These are phyloP conservation scores for Epicoccum sorghinum DNA, from an alignment of 2,329 filamentous ascomycete genomes.

Conservation along the genomic window DNA sequence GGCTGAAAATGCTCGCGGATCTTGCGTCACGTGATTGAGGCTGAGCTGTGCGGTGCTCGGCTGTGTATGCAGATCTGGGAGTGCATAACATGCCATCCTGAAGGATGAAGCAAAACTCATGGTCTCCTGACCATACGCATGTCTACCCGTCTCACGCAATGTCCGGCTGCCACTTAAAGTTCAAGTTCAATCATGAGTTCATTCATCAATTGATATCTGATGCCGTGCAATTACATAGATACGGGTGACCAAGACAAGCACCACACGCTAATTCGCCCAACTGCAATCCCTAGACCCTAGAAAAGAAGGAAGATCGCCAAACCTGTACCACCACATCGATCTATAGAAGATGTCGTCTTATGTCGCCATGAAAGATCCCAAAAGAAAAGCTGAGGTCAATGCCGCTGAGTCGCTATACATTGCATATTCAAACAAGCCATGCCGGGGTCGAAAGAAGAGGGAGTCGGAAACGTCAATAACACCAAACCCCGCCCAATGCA, in stretches of 20 bases:
- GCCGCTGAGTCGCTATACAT: slow-evolving; percentile 13
- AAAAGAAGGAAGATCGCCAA: slow-evolving; percentile 7
- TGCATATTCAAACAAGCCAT: slow-evolving; percentile 18
- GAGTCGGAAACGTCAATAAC: background rate
- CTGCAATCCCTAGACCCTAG: slow-evolving; percentile 2
- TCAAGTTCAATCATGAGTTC: background rate
- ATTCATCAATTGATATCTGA: slow-evolving; percentile 4
- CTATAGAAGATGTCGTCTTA: slow-evolving; percentile 14
- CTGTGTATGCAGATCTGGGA: background rate
- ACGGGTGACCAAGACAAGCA: background rate
- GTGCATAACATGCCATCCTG: background rate
- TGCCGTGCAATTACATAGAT: slow-evolving; percentile 11
- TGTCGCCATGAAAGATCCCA: slow-evolving; percentile 7
- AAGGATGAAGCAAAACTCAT: background rate
- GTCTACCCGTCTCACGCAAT: too few species aligned
- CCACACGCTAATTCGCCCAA: slow-evolving; percentile 9
- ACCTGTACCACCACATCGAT: slow-evolving; percentile 8
- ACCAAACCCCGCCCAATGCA: slow-evolving; percentile 11
- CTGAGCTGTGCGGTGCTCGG: slow-evolving; percentile 5
- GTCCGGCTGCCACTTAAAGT: background rate
- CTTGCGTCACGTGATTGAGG: slow-evolving; percentile 6
- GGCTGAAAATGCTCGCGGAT: background rate
- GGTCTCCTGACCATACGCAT: background rate
- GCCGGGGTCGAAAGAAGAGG: background rate
- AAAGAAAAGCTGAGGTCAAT: slow-evolving; percentile 1